Conservation (phyloP, 176 grass and related monocot genomes). For the Tuctoria greenei region DNA sequence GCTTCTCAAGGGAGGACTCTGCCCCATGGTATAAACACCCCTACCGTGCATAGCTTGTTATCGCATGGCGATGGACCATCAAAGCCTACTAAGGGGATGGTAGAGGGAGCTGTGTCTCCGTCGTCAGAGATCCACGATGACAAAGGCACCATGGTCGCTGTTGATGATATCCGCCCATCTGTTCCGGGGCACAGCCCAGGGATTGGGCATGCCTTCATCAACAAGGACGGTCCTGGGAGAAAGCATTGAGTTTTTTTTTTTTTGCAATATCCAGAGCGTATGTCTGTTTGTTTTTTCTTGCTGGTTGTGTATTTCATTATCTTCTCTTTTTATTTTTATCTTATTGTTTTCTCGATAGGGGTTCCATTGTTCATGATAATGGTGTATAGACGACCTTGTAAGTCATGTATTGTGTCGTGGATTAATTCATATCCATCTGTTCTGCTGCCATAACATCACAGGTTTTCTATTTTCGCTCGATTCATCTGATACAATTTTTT, state of each 20-base stretch:
- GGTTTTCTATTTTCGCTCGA: background rate
- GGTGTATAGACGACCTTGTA: background rate
- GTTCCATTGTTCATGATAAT: background rate
- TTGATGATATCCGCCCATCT: conserved; percentile 9
- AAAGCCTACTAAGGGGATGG: conserved; percentile 3
- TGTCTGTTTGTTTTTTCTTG: background rate
- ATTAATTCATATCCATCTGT: background rate
- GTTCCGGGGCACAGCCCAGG: conserved; percentile 26
- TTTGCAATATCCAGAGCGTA: background rate
- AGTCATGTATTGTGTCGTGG: background rate
- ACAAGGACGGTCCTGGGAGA: conserved; percentile 9
- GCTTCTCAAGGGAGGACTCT: conserved; percentile 28
- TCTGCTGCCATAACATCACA: background rate
- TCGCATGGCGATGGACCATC: conserved; percentile 4
- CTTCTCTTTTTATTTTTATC: background rate
- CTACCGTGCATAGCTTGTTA: conserved; percentile 10
- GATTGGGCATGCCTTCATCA: conserved; percentile 32
- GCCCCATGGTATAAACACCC: background rate
- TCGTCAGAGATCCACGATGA: conserved; percentile 2
- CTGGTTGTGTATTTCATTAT: background rate
- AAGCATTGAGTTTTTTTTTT: conserved; percentile 20
- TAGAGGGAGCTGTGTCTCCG: background rate
- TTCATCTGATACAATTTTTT: background rate
- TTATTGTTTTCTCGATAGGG: background rate
- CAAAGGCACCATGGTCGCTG: background rate